Base-by-base conservation (phyloP, 148 eudicot species). In the Rhododendron williamsianum region DNA sequence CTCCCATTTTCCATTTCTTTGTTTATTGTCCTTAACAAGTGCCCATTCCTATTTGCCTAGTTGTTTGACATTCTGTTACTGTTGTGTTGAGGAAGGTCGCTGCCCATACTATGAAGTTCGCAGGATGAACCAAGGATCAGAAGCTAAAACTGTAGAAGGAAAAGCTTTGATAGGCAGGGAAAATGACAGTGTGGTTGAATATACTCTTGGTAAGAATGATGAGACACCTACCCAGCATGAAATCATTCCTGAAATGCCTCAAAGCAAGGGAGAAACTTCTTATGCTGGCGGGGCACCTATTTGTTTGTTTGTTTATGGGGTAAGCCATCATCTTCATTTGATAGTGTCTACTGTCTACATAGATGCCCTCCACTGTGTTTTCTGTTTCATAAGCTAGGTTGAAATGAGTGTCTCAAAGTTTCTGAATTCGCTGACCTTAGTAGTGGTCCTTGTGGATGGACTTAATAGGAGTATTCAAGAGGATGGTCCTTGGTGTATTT, bases 241-340 rank as follows among this genome's bases (percentile, higher is more conserved):
- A 82, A 8, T 81, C 43, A 78, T 58, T 60, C 82, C 84, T 84
- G 84, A 86, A 86, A 82, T 33, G 58, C 54, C 88, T 85, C 87
- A 84, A 85, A 82, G 83, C 79, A 56, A 33, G 80, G 88, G 76
- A 72, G 90, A 85, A 73, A 25, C 49, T 41, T 86, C 82, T 72
- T 71, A n/a, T 78, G 80, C 89, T 82, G 88, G 86, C 86, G 93
- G 89, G 86, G 78, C 86, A 82, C 81, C 90, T 85, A 78, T 94
- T 49, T 88, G 89, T 43, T 85, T 96, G 80, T 96, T 92, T 89
- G 88, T 94, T 65, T 93, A 93, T 88, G 98, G 98, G 93, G 98
- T 96, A 93, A 93, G 95, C 73, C 19, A 81, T 71, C 52, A 38
- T 51, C 19, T 11, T 82, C 41, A 51, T 58, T 81, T 58, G 0